Base-by-base conservation (phyloP, 345 rosid genomes). In the Eucalyptus urophylla region DNA sequence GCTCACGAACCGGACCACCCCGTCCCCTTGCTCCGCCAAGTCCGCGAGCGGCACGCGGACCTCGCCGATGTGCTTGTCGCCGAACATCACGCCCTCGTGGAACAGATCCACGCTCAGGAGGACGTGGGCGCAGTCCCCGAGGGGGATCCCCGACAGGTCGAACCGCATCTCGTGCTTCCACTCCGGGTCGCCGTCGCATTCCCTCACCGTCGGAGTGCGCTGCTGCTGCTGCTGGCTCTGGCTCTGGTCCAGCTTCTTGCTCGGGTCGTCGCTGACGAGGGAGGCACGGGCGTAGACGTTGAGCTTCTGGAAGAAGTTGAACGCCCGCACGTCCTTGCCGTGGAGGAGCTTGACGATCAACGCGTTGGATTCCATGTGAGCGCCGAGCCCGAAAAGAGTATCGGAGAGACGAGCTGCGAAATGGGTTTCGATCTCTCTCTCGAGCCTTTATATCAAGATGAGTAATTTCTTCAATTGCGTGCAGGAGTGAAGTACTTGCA, bases 231-330 rank as follows among this genome's bases (percentile, higher is more conserved):
- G 17, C 58, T 53, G 58, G 54, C 54, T 51, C 58, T 53, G 10
- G 58, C 40, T 62, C 86, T 89, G 76, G 72, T 51, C 56, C 85
- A 89, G 15, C 88, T 90, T 91, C 87, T 91, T 92, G 37, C 85
- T 88, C 8, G 92, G 90, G 76, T 92, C 93, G 19, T 90, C 93
- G 43, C 89, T 86, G 89, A 60, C 67, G 15, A 93, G 27, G 6
- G 93, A 94, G 80, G 91, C 93, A 13, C 85, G 83, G 25, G 91
- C 93, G 86, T 92, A 95, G 86, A 93, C 90, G 27, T 87, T 29
- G 49, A 93, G 95, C 86, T 93, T 95, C 93, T 94, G 95, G 91
- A 94, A 94, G 91, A 93, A 95, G 86, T 94, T 95, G 94, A 93
- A 94, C 29, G 90, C 92, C 86, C 86, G 92, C 33, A 95, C 89